Base-by-base conservation (phyloP, 257 asterid species). In the Solanum chilense region DNA sequence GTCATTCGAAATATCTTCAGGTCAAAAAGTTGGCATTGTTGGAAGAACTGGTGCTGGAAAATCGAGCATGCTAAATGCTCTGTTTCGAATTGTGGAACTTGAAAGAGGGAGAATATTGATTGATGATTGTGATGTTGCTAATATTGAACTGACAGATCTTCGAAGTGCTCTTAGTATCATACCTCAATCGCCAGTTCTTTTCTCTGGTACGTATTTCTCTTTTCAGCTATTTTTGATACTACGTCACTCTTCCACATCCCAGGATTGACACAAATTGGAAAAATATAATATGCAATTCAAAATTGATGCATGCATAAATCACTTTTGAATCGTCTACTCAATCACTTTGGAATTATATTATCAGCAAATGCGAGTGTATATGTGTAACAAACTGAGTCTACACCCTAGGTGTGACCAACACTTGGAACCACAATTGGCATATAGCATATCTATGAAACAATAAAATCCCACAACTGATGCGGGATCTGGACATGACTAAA, bases 11-110 rank as follows among this genome's bases (percentile, higher is more conserved):
- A 90, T 94, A 77, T 85, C 87, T 80, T 92, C 97, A 18, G 88
- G 91, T 87, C 93, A 91, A 86, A 95, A 95, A 87, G 96, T 94
- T n/a, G 98, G 97, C 39, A 92, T 95, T 82, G 96, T 95, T 75
- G 98, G 98, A 76, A 92, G 97, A 88, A 95, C 98, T 15, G 98
- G 98, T 68, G 97, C 98, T 71, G 98, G 98, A 47, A 95, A 95
- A 89, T 94, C 98, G 13, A 95, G 98, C 95, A 92, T 95, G 98
- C 92, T 95, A 71, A 94, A 95, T 85, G 96, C 97, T 5, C 93
- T 95, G 20, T 95, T 95, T 86, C 87, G 98, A 86, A 92, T 95
- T 42, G 98, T 95, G 88, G 97, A 94, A 78, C 94, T 93, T 83
- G 97, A 94, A 88, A 92, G 90, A 76, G 98, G 98, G 68, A 91